Evolutionary conservation across 2,329 filamentous ascomycete species (phyloP), one percentile per base, ranked within the genome.

Genomic region (Balansia obtecta): DNA sequence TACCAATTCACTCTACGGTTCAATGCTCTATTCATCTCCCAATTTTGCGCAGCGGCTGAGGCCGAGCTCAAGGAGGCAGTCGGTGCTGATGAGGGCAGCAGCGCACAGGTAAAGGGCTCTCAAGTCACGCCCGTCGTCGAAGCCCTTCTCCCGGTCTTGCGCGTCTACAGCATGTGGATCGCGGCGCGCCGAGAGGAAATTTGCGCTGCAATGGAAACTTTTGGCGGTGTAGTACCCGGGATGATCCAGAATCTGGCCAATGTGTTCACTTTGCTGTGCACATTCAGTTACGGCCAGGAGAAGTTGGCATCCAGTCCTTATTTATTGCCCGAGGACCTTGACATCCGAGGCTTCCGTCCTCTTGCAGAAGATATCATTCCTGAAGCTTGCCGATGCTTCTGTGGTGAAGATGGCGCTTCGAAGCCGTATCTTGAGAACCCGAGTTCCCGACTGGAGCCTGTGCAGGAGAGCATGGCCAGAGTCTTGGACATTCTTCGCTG

Each of bases 11-110:
- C 86, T 52, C 72, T 94, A 43, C 77, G 83, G 22, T 78, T 95
- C 54, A 95, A 95, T 60, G 72, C 88, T 45, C 84, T 84, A 48
- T 88, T 85, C 10, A 84, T 94, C 58, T 79, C 83, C 50, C 77
- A 79, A 1, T 72, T 95, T 33, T 76, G 90, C 44, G 81, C 84
- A 48, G 71, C 84, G 30, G 71, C 95, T 37, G 73, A 83, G 55
- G 74, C 79, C n/a, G 83, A 88, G 57, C 72, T 95, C 3, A 76
- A 55, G 33, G 51, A 58, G 27, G 57, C 55, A n/a, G 33, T 53
- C 8, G 54, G 54, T n/a, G 40, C 34, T 5, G 60, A 58, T 10
- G 52, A 55, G 13, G 52, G 52, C 4, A 55, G 63, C 34, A 61
- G 45, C 15, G 52, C 56, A 11, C 39, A 42, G 9, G 10, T 16